These are phyloP conservation scores for Phytophthora tubulina DNA, from an alignment of 352 stramenopile genomes.

Conservation along the genomic window DNA sequence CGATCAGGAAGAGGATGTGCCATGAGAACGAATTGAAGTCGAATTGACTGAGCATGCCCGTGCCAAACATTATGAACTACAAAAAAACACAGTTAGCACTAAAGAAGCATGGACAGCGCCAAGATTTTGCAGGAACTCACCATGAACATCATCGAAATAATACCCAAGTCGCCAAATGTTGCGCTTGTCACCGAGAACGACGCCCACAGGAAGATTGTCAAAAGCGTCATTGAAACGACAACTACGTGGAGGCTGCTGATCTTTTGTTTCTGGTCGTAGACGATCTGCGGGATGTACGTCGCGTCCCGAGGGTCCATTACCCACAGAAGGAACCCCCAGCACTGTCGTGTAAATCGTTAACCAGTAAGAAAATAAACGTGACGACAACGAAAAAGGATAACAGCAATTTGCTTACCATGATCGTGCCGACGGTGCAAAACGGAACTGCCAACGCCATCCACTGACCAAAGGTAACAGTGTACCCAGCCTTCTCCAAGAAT, in stretches of 20 bases:
- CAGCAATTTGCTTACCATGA: slow-evolving; percentile 63
- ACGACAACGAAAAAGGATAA: slow-evolving; percentile 1
- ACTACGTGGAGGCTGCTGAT: slow-evolving; percentile 90
- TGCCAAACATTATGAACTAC: slow-evolving; percentile 90
- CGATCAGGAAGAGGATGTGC: slow-evolving; percentile 94
- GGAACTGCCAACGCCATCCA: slow-evolving; percentile 92
- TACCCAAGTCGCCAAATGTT: slow-evolving; percentile 92
- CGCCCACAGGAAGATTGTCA: slow-evolving; percentile 93
- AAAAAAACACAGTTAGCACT: slow-evolving; percentile 13
- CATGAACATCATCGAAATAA: slow-evolving; percentile 94
- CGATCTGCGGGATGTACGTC: slow-evolving; percentile 92
- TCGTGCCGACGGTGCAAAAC: slow-evolving; percentile 88
- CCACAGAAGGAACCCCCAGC: slow-evolving; percentile 91
- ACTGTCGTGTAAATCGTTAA: slow-evolving; percentile 44
- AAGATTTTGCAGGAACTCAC: slow-evolving; percentile 37
- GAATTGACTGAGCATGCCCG: slow-evolving; percentile 91
- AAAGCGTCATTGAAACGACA: slow-evolving; percentile 90
- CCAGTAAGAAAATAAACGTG: slow-evolving; percentile 3
- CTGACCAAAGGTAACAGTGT: slow-evolving; percentile 90
- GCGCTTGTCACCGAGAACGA: slow-evolving; percentile 86
- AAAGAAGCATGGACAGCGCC: not conserved
- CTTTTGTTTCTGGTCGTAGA: slow-evolving; percentile 92
- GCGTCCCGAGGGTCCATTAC: slow-evolving; percentile 89
- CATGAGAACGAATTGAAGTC: slow-evolving; percentile 96
- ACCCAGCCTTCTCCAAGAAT: slow-evolving; percentile 89